phyloP scores from a whole-genome alignment of 495 filamentous ascomycete genomes.

The Penicillium bovifimosum region DNA sequence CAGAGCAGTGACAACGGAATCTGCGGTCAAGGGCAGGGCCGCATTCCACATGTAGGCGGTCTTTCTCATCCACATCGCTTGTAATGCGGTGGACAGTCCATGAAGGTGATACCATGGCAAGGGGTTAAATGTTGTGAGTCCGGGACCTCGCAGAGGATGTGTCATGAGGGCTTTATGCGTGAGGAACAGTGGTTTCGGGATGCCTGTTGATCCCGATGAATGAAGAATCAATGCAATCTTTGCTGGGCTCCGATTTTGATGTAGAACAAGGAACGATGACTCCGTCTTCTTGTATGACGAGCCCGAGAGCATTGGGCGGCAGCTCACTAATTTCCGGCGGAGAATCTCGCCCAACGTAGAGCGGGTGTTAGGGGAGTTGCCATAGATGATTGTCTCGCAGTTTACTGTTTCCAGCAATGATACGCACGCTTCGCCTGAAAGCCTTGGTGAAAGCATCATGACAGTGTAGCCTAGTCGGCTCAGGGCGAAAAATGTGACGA shows the following conservation, averaged over 20 bases:
- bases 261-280: slow-evolving; percentile 28
- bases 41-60: slow-evolving; percentile 47
- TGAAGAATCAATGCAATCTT: slow-evolving; percentile 46
- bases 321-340: slow-evolving; percentile 29
- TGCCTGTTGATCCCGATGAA: slow-evolving; percentile 55
- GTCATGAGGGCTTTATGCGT: slow-evolving; percentile 39
- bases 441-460: slow-evolving; percentile 54
- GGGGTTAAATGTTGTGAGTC: slow-evolving; percentile 47
- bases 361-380: slow-evolving; percentile 34
- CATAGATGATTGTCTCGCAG: slow-evolving; percentile 43
- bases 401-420: slow-evolving; percentile 44
- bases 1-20: slow-evolving; percentile 42
- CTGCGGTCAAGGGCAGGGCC: slow-evolving; percentile 49
- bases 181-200: slow-evolving; percentile 48
- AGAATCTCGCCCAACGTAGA: slow-evolving; percentile 41
- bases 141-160: slow-evolving; percentile 27
- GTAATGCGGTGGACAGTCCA: slow-evolving; percentile 41
- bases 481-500: slow-evolving; percentile 52
- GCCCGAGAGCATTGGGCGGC: slow-evolving; percentile 24
- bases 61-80: slow-evolving; percentile 49
- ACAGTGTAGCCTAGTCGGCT: slow-evolving; percentile 52
- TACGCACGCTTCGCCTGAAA: slow-evolving; percentile 46
- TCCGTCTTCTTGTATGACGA: slow-evolving; percentile 8
- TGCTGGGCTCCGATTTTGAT: slow-evolving; percentile 26
- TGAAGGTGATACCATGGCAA: slow-evolving; percentile 54